Base-by-base conservation (phyloP, 2,329 filamentous ascomycete species). In the Penicillium sp. region DNA sequence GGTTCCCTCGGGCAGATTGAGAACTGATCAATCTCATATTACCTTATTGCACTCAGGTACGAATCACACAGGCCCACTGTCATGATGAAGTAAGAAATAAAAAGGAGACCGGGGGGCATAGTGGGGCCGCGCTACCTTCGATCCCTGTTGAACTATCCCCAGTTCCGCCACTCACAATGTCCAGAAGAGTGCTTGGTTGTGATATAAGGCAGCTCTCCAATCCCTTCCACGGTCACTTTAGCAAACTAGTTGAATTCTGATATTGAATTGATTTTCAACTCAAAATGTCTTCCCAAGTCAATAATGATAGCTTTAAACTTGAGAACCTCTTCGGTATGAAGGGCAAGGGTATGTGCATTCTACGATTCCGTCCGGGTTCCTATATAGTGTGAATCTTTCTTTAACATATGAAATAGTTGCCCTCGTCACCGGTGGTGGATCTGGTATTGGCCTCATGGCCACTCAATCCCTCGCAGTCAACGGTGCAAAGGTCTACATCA, bases 361-460 rank as follows among this genome's bases (percentile, higher is more conserved):
- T 73, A 61, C 19, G 16, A 40, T 16, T 5, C 16, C 26, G 35
- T 19, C 6, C 0, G 11, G 30, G 26, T 33, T 22, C 19, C 19
- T 10, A 52, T 52, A 13, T 49, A 10, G 0, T 3, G n/a, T 48
- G 6, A 7, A 28, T 8, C 5, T 40, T 25, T 26, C 33, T 22
- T 22, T 26, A 26, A 26, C 35, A 4, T 19, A 3, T 38, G 19
- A 22, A 14, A 54, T 16, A 76, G 83, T 86, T 37, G 84, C 82
- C 57, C 78, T 88, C 0, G 74, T 88, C 48, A 87, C 87, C 2
- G 87, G 87, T 54, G 86, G 86, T 30, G 85, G 85, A 14, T 80
- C 82, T n/a, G 87, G 87, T 22, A 89, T 90, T 61, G 87, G 87
- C 0, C 76, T 89, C 16, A 89, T 89, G 87, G 81, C 83, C 53